Percentiles rank a stretch among this genome's conserved stretches.
Evolutionary conservation across 2,329 filamentous ascomycete genomes (phyloP).

Genomic region (Fusarium tjaetaba): DNA sequence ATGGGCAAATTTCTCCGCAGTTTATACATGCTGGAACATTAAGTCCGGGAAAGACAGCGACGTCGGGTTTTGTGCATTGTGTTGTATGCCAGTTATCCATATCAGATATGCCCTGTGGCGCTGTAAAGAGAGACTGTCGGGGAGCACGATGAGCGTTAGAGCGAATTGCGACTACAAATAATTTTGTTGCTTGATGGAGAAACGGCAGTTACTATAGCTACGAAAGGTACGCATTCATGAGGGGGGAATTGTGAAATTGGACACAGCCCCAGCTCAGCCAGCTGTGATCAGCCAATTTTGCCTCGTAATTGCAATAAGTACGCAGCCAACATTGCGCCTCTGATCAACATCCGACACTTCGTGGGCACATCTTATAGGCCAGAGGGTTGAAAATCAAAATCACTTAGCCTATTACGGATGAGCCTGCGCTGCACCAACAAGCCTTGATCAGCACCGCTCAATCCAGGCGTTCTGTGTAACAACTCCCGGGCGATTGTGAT

Average conservation of each 20-base stretch:
- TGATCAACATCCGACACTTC: not conserved
- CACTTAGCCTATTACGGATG: not conserved
- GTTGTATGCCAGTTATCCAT: not conserved
- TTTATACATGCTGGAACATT: not conserved
- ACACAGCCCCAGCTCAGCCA: not conserved
- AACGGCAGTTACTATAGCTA: too few relatives aligned
- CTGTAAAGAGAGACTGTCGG: not conserved
- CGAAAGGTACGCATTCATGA: not conserved
- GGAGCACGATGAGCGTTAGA: accelerated
- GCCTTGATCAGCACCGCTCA: too few relatives aligned
- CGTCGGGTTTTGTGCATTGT: not conserved
- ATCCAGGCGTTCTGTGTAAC: not conserved
- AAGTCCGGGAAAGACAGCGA: not conserved
- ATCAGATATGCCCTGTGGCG: accelerated
- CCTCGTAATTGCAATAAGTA: accelerated
- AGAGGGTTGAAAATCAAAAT: not conserved
- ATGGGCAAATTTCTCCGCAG: not conserved
- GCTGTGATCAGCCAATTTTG: too few relatives aligned
- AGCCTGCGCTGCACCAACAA: not conserved
- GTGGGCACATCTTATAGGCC: not conserved
- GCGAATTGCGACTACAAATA: accelerated
- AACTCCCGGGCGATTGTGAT: not conserved
- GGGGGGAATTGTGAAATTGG: not conserved
- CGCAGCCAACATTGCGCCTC: not conserved
- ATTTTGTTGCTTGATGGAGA: not conserved